Base-by-base conservation (phyloP, 805 yeast species). In the Myxozyma lipomycoides region DNA sequence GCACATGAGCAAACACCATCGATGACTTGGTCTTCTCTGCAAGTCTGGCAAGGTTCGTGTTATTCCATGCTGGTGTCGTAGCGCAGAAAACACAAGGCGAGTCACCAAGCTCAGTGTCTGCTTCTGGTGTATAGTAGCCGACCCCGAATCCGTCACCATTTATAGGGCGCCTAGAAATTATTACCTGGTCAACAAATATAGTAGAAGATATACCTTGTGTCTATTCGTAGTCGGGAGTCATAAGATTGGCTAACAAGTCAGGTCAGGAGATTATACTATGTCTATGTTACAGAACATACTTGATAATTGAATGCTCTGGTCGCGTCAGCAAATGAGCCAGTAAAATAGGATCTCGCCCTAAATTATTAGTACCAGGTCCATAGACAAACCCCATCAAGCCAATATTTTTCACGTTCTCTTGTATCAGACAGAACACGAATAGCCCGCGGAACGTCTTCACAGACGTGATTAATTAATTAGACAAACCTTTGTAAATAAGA, bases 121-220 rank as follows among this genome's bases (percentile, higher is more conserved):
- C 70, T 40, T 79, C 84, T n/a, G 71, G 61, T 10, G 74, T 70
- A 64, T 93, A 93, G 70, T 93, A 93, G 0, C 98, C 98, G 21
- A 93, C 91, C 1, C 98, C 98, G 67, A 93, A 93, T 0, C 98
- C 98, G 68, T 93, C 98, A 38, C 98, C 98, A 66, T 93, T 93
- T 60, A 93, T 87, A 1, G 98, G 98, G 46, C 95, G 79, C 58
- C 95, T 15, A 28, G 6, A 35, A 5, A 6, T 35, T 12, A 35
- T 35, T 21, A 35, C 12, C 38, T 5, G 38, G n/a, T 25, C 37
- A 28, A 4, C 26, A 7, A 4, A n/a, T 4, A 28, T 5, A 19
- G 17, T 7, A 26, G 23, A 35, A 6, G n/a, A 3, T 37, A 21
- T 52, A 48, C 55, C 62, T 68, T 61, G 81, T 83, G 64, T 93